phyloP scores from a whole-genome alignment of 257 asterid species.

The Przewalskia tangutica region DNA sequence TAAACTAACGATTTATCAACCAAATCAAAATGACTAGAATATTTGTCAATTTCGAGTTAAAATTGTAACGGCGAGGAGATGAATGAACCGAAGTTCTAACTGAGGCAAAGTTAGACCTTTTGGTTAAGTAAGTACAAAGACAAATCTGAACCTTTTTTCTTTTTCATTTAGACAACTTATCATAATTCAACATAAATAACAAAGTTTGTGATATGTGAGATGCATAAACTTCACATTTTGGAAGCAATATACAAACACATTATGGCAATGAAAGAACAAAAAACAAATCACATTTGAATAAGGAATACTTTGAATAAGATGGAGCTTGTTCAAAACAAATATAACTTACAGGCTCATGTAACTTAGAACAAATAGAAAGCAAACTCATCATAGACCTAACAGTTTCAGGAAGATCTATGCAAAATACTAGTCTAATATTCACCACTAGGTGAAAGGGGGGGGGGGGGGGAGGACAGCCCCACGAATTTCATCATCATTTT shows the following conservation, averaged over 20 bases:
- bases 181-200: not conserved
- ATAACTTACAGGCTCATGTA: not conserved
- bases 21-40: not conserved
- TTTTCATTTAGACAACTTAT: too few species aligned
- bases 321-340: not conserved
- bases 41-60: not conserved
- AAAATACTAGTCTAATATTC: conserved; percentile 11
- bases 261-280: not conserved
- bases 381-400: conserved; percentile 20
- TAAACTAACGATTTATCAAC: not conserved
- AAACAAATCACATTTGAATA: not conserved
- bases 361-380: conserved; percentile 19
- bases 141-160: too few species aligned
- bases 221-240: not conserved
- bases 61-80: too few species aligned
- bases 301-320: not conserved
- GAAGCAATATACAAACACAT: not conserved
- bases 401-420: conserved; percentile 20
- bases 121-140: too few species aligned
- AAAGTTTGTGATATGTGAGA: not conserved
- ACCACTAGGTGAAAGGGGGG: conserved; percentile 6
- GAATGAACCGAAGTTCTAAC: too few species aligned
- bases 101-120: too few species aligned
- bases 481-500: conserved; percentile 9
- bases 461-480: not conserved